Percentiles rank a stretch among this genome's conserved stretches.
Evolutionary conservation across 2,329 filamentous ascomycete genomes (phyloP).

Genomic region (Sclerotinia spermophila): DNA sequence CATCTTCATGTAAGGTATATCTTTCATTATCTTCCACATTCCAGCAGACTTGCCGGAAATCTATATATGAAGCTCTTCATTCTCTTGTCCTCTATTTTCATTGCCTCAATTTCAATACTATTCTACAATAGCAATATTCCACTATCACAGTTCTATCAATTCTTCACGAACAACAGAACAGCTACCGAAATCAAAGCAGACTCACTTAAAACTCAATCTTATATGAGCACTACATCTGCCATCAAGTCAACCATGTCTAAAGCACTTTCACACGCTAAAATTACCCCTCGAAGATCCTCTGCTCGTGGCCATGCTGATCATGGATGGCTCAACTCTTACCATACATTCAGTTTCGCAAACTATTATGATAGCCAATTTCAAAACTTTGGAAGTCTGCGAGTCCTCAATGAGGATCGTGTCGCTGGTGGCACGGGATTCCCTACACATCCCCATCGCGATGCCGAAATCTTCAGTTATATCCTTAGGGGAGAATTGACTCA

Average conservation of each 20-base stretch:
- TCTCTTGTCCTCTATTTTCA: slow-evolving; percentile 34
- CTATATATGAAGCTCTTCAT: slow-evolving; percentile 38
- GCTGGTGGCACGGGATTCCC: slow-evolving; percentile 72
- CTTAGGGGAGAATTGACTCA: slow-evolving; percentile 83
- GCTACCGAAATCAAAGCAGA: slow-evolving; percentile 9
- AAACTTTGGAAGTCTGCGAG: slow-evolving; percentile 69
- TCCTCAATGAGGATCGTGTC: slow-evolving; percentile 87
- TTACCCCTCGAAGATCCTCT: slow-evolving; percentile 69
- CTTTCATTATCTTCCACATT: slow-evolving; percentile 29
- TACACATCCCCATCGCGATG: slow-evolving; percentile 79
- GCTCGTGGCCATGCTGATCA: slow-evolving; percentile 75
- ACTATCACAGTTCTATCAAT: slow-evolving; percentile 29
- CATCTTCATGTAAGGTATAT: slow-evolving; percentile 17
- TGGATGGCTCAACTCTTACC: slow-evolving; percentile 79
- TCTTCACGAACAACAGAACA: slow-evolving; percentile 22
- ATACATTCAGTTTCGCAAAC: slow-evolving; percentile 24
- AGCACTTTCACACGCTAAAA: slow-evolving; percentile 63
- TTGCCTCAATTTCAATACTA: slow-evolving; percentile 34
- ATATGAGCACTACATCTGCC: slow-evolving; percentile 35
- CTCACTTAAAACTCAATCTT: slow-evolving; percentile 9
- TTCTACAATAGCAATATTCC: slow-evolving; percentile 29
- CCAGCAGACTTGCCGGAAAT: slow-evolving; percentile 17
- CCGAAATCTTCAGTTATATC: slow-evolving; percentile 87
- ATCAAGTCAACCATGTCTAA: slow-evolving; percentile 54
- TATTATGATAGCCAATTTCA: slow-evolving; percentile 44